These are phyloP conservation scores for Cordyceps cateniannulata DNA, from an alignment of 2,329 filamentous ascomycete genomes.

Conservation along the genomic window DNA sequence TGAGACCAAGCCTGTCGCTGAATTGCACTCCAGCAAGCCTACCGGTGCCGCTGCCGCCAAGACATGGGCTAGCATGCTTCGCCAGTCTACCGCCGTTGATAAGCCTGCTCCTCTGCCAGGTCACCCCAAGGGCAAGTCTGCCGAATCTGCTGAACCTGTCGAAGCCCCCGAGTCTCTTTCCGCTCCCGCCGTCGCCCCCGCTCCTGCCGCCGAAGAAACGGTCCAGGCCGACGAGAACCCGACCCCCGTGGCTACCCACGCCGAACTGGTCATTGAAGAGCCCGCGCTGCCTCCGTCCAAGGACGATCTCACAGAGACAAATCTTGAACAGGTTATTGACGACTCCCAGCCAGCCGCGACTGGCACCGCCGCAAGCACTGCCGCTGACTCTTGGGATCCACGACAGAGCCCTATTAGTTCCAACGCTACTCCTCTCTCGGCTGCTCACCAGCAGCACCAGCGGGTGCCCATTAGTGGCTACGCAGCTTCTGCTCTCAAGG, in stretches of 20 bases:
- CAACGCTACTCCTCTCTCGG: constrained; percentile 60
- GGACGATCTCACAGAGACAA: constrained; percentile 82
- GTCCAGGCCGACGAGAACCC: constrained; percentile 28
- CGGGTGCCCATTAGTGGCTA: constrained; percentile 61
- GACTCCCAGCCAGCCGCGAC: constrained; percentile 69
- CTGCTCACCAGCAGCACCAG: constrained; percentile 56
- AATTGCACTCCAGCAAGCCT: constrained; percentile 33
- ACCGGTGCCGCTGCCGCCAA: constrained; percentile 33
- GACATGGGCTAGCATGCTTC: constrained; percentile 73
- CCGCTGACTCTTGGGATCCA: constrained; percentile 78
- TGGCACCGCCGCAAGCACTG: constrained; percentile 80
- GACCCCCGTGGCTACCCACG: constrained; percentile 27
- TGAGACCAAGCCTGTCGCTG: constrained; percentile 29
- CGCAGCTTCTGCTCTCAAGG: constrained; percentile 76
- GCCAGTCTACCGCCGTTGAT: constrained; percentile 44
- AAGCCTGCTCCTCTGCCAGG: constrained; percentile 50
- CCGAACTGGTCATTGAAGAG: constrained; percentile 40
- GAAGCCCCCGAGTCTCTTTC: constrained; percentile 21
- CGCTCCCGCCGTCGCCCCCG: constrained; percentile 28
- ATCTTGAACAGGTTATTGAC: constrained; percentile 86
- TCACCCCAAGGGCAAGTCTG: constrained; percentile 39
- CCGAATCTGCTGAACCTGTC: constrained; percentile 13
- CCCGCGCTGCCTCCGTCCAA: constrained; percentile 61
- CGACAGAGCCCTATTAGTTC: constrained; percentile 52
- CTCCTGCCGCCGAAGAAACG: constrained; percentile 20